Base-by-base conservation (phyloP, 345 rosid genomes). In the Pugionium dolabratum region DNA sequence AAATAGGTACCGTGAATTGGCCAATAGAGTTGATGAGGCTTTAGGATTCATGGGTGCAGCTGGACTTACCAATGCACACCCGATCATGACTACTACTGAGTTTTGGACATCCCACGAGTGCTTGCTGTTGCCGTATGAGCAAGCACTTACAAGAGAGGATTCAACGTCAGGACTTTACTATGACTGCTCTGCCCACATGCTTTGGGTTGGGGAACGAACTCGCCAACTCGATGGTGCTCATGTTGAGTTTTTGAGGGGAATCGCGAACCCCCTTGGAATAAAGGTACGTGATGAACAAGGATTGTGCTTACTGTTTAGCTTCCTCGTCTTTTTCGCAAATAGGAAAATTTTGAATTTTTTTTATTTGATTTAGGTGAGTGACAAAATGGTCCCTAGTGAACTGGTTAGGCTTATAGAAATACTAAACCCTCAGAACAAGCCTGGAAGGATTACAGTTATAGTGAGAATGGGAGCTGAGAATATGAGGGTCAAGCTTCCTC, bases 121-220 rank as follows among this genome's bases (percentile, higher is more conserved):
- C 46, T 85, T 85, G 43, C 78, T 77, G 6, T 57, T 85, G 62
- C 87, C 85, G 52, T 85, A 85, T 48, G 90, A 85, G 81, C 87
- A 85, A 60, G 81, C 85, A n/a, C 75, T 85, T 54, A 85, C 90
- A 11, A 82, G 90, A 76, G 87, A 81, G 72, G 90, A 85, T 75
- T 83, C 90, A 28, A 85, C 90, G 0, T 70, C 87, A 3, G 87
- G 90, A 40, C 85, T 85, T 33, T 83, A 77, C 70, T 83, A 85
- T 75, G 90, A 85, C 54, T 85, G 90, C 62, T 83, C 90, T 62
- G 90, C 87, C 2, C 87, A 85, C 73, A 72, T 85, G 85, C 75
- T 85, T 39, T 85, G 90, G 87, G 87, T 85, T 29, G 90, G 90
- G 54, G 90, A 85, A 74, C 71, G 90, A 70, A 85, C 90, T 76